Evolutionary conservation across 306 rosid species (phyloP).

Genomic region (Purshia tridentata): DNA sequence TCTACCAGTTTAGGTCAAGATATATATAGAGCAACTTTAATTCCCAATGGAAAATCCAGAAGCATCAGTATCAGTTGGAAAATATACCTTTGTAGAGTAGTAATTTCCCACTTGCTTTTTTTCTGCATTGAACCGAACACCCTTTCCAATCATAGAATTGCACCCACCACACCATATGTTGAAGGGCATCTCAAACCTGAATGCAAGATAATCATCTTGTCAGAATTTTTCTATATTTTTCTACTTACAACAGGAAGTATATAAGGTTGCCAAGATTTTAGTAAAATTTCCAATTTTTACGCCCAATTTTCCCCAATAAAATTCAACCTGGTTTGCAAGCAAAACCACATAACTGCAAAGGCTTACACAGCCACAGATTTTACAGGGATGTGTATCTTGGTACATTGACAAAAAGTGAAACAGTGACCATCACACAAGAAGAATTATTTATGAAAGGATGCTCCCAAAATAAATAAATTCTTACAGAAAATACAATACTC

Average conservation of each 20-base stretch:
- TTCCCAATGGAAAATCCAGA: neutral
- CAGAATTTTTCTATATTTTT: neutral
- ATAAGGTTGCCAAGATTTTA: neutral
- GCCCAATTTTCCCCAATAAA: neutral
- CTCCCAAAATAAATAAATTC: neutral
- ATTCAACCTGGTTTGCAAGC: neutral
- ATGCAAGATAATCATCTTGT: constrained; percentile 1
- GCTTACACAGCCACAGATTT: neutral
- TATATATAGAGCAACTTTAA: neutral
- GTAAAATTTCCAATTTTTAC: neutral
- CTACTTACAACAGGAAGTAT: neutral
- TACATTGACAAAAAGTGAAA: neutral
- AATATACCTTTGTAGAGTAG: constrained; percentile 80
- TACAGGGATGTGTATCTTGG: neutral
- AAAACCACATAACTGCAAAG: neutral
- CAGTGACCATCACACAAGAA: neutral
- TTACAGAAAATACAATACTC: neutral
- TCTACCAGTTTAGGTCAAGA: neutral
- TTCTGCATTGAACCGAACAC: constrained; percentile 96
- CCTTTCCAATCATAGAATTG: constrained; percentile 96
- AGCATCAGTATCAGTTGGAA: neutral
- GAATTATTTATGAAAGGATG: neutral
- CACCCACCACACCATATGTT: constrained; percentile 98
- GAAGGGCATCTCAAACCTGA: constrained; percentile 95
- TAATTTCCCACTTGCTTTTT: constrained; percentile 95